Evolutionary conservation across 23 red algal species (phyloP).

Genomic region (Agarophyton chilense): DNA sequence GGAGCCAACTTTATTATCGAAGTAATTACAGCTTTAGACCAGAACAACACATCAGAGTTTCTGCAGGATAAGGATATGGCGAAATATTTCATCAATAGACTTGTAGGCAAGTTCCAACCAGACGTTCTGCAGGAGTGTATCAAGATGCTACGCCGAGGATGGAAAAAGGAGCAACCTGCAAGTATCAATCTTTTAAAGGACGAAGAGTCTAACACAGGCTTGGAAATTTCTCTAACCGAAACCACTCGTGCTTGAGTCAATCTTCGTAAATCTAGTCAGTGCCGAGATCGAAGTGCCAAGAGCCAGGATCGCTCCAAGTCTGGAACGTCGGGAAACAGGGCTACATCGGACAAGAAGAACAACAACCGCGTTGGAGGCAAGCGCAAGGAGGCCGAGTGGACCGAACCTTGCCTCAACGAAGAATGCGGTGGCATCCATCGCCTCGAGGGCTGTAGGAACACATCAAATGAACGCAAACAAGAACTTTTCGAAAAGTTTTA

Average conservation of each 20-base stretch:
- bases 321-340: not conserved
- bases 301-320: no score
- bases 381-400: not conserved
- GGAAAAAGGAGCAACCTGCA: not conserved
- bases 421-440: slow-evolving; percentile 13
- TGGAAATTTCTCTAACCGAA: no score
- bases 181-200: not conserved
- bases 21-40: slow-evolving; percentile 16
- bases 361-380: not conserved
- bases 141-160: not conserved
- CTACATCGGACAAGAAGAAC: not conserved
- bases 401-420: not conserved
- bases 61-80: slow-evolving; percentile 20
- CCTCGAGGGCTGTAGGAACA: slow-evolving; percentile 1
- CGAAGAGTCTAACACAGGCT: not conserved
- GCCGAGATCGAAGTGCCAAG: not conserved
- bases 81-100: not conserved
- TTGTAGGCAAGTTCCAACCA: not conserved
- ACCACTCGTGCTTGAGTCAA: no score
- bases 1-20: slow-evolving; percentile 21
- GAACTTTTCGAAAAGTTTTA: slow-evolving; percentile 27
- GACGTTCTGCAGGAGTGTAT: not conserved
- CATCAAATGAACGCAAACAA: not conserved
- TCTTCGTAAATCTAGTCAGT: not conserved
- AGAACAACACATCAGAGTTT: slow-evolving; percentile 31